Base-by-base conservation (phyloP, 805 yeast genomes). In the Saturnispora mendoncae region DNA sequence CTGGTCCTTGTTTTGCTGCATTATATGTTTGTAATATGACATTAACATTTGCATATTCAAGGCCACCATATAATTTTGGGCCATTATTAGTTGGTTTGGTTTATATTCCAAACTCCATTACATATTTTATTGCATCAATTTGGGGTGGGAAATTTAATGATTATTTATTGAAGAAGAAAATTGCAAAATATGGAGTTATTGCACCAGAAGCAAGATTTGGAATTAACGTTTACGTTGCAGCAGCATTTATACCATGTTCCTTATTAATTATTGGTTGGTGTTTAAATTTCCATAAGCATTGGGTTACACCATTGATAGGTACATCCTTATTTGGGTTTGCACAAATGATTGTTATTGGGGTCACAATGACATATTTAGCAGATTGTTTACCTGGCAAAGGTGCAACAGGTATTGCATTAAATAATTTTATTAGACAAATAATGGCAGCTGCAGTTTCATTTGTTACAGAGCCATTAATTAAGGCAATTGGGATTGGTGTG, bases 371-470 rank as follows among this genome's bases (percentile, higher is more conserved):
- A 0, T 86, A 84, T 53, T 62, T 85, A 43, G 87, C 85, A 1
- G 95, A 85, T 54, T 76, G 86, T 1, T 66, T 86, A 34, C 95
- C 95, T 0, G 94, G 94, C 0, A 71, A 79, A 51, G 94, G 95
- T 32, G 88, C 95, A 12, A 82, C 94, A 0, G 95, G 94, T 1
- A 84, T 85, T 37, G 94, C 95, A 0, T 58, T 86, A 38, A 85
- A 83, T 53, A 86, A 85, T 54, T 69, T 85, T 42, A 66, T 80
- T 15, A 68, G 95, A 51, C 82, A 78, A 68, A 62, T 76, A 2
- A 62, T 82, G 45, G 94, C 94, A 1, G 84, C 94, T 0, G 67
- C 69, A 2, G 88, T 85, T 9, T 76, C 87, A 2, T 86, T 85
- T 56, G 67, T 79, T 7, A 74, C 83, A 1, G 86, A 80, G 32